phyloP scores from a whole-genome alignment of 2,329 filamentous ascomycete species.

The Cryphonectria radicalis region DNA sequence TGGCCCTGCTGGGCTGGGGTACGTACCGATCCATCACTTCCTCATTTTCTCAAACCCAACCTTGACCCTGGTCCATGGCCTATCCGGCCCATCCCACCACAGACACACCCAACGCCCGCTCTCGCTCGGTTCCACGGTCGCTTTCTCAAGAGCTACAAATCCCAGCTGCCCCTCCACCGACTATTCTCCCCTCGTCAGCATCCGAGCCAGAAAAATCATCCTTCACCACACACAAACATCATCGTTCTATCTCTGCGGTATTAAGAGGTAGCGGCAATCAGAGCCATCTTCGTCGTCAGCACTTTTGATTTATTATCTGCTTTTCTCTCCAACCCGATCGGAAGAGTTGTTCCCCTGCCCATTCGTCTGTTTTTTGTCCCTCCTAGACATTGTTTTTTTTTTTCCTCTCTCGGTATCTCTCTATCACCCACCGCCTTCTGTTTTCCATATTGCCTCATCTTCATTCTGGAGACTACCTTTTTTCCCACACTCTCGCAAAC shows the following conservation, averaged over 20 bases:
- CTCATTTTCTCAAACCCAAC: conserved; percentile 24
- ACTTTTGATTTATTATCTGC: conserved; percentile 4
- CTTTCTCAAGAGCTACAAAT: conserved; percentile 29
- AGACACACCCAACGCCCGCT: conserved; percentile 20
- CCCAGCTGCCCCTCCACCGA: conserved; percentile 30
- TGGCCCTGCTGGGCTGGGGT: background rate
- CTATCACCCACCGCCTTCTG: background rate
- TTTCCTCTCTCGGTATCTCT: background rate
- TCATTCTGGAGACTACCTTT: background rate
- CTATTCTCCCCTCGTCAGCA: conserved; percentile 23
- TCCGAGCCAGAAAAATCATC: conserved; percentile 21
- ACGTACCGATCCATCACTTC: conserved; percentile 18
- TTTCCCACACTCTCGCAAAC: conserved; percentile 2
- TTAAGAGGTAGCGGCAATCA: conserved; percentile 11
- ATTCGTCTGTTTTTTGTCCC: background rate
- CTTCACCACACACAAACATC: conserved; percentile 13
- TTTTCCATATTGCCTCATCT: background rate
- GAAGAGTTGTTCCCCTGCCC: background rate
- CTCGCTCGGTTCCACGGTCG: conserved; percentile 18
- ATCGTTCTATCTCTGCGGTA: conserved; percentile 1
- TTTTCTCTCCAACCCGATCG: conserved; percentile 5
- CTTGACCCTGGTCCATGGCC: conserved; percentile 25
- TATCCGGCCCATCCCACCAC: conserved; percentile 20
- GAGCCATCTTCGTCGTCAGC: conserved; percentile 5
- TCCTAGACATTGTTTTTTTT: conserved; percentile 6